phyloP scores from a whole-genome alignment of 768 basidiomycete species.

The Termitomyces sp. region DNA sequence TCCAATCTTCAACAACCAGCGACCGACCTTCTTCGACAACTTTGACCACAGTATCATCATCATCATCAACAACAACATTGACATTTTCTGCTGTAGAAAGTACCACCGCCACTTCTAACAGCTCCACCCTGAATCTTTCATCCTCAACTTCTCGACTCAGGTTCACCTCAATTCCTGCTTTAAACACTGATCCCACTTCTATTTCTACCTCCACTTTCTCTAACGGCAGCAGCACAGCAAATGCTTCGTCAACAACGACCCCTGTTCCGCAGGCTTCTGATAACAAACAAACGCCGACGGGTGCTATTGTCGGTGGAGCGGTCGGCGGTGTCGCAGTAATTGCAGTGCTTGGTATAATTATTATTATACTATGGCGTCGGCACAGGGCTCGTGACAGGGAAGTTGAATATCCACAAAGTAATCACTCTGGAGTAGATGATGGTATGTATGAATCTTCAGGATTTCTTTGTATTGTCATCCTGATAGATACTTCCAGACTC shows the following conservation, averaged over 20 bases:
- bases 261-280: neutral
- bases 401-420: neutral
- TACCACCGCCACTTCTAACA: neutral
- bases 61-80: neutral
- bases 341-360: neutral
- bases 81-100: neutral
- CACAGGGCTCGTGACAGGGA: neutral
- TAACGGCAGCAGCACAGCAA: neutral
- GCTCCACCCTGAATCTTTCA: neutral
- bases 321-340: neutral
- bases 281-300: neutral
- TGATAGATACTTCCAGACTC: neutral
- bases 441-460: neutral
- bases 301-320: slow-evolving; percentile 1
- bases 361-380: slow-evolving; percentile 1
- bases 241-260: neutral
- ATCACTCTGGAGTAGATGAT: neutral
- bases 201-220: neutral
- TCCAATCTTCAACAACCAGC: neutral
- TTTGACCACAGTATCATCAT: neutral
- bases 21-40: neutral
- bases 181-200: neutral
- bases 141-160: too few relatives aligned
- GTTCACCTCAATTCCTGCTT: neutral
- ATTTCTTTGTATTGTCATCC: too few relatives aligned